phyloP scores from a whole-genome alignment of 352 stramenopile genomes.

The Globisporangium solare region DNA sequence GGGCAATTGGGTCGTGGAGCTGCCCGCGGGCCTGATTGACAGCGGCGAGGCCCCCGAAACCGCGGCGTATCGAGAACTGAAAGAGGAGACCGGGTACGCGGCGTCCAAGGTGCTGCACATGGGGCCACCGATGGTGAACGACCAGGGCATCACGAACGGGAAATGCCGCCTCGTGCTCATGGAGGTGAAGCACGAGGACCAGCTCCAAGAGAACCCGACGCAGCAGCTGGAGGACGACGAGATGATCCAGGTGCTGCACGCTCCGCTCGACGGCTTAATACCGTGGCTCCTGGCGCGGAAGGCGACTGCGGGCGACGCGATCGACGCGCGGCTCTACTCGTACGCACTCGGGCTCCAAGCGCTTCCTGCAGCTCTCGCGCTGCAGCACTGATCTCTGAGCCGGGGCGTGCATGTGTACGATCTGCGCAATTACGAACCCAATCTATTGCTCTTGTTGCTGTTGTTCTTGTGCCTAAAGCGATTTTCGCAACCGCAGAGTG shows the following conservation, averaged over 20 bases:
- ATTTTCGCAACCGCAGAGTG: too few species aligned
- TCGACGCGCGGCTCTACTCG: conserved; percentile 13
- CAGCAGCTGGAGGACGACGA: conserved; percentile 65
- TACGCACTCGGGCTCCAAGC: conserved; percentile 11
- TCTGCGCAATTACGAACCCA: background rate
- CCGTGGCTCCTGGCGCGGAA: conserved; percentile 31
- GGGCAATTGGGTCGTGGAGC: conserved; percentile 84
- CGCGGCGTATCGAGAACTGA: conserved; percentile 80
- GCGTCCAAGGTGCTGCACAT: conserved; percentile 29
- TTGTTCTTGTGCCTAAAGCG: background rate
- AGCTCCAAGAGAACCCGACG: conserved; percentile 6
- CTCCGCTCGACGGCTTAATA: conserved; percentile 58
- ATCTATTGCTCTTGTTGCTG: too few species aligned
- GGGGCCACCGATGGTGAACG: conserved; percentile 73
- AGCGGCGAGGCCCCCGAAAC: conserved; percentile 58
- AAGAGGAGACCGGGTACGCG: conserved; percentile 87
- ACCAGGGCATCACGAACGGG: conserved; percentile 77
- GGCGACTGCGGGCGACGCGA: conserved; percentile 1
- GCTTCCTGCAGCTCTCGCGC: background rate
- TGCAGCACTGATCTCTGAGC: too few species aligned
- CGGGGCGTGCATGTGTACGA: background rate
- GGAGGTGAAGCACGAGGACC: conserved; percentile 44
- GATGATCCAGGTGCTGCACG: conserved; percentile 65
- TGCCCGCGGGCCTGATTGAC: conserved; percentile 91
- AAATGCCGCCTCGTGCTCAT: conserved; percentile 63